Conservation (phyloP, 2,329 filamentous ascomycete genomes). For the Aspergillus brunneoviolaceus region DNA sequence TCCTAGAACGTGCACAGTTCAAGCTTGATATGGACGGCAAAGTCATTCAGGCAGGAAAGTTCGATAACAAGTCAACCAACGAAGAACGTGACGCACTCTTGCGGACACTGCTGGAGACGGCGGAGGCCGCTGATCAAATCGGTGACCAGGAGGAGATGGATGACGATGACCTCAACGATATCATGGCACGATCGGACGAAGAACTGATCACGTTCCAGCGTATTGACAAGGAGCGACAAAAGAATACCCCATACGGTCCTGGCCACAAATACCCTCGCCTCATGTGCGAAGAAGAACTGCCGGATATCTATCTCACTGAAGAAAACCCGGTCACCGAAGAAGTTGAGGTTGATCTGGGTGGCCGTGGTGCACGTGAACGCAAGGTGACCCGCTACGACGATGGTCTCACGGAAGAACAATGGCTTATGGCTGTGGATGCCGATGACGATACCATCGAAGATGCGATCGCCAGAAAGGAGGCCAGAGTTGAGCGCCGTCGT, state of each 20-base stretch:
- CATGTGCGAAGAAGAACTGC: constrained; percentile 82
- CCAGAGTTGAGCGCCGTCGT: constrained; percentile 76
- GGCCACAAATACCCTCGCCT: constrained; percentile 70
- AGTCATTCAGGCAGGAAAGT: constrained; percentile 98
- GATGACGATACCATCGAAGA: constrained; percentile 93
- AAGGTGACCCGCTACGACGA: constrained; percentile 96
- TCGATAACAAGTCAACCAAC: constrained; percentile 98
- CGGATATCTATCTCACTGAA: constrained; percentile 89
- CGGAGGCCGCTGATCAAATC: constrained; percentile 65
- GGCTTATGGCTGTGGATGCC: constrained; percentile 96
- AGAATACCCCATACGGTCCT: constrained; percentile 69
- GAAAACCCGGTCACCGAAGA: constrained; percentile 79
- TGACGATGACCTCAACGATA: constrained; percentile 92
- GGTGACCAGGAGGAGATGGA: constrained; percentile 97
- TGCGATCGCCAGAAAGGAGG: constrained; percentile 85
- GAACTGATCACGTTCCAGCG: constrained; percentile 77
- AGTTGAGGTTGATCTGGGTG: constrained; percentile 68
- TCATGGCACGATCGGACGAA: constrained; percentile 82
- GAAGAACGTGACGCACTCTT: constrained; percentile 97
- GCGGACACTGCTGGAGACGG: constrained; percentile 84
- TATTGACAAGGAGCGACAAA: constrained; percentile 73
- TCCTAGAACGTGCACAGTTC: constrained; percentile 91
- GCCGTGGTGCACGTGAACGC: constrained; percentile 90
- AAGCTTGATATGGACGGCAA: constrained; percentile 99
- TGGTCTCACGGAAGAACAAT: constrained; percentile 96